These are phyloP conservation scores for Blastobotrys ciferrii DNA, from an alignment of 1,139 yeast genomes.

Conservation along the genomic window DNA sequence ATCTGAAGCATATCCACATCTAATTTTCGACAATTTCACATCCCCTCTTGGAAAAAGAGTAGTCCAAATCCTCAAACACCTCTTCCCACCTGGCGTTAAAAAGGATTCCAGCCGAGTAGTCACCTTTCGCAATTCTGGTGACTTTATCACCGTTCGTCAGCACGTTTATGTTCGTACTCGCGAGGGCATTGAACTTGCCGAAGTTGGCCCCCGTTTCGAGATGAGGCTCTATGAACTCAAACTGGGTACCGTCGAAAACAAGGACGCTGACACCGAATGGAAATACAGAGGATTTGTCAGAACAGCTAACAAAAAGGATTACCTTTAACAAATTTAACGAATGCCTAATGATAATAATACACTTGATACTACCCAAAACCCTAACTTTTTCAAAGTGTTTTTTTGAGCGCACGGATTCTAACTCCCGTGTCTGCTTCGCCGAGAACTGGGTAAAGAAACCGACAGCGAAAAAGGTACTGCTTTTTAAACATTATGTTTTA, in stretches of 20 bases:
- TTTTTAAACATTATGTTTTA: too few species aligned
- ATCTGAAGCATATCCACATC: conserved; percentile 89
- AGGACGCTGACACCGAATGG: conserved; percentile 99
- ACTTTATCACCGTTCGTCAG: conserved; percentile 89
- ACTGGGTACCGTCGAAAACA: conserved; percentile 88
- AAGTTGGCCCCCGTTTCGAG: conserved; percentile 97
- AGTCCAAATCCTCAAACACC: conserved; percentile 73
- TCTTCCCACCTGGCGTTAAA: conserved; percentile 97
- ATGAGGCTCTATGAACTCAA: conserved; percentile 87
- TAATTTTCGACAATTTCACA: conserved; percentile 88
- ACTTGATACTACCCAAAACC: too few species aligned
- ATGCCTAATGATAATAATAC: too few species aligned
- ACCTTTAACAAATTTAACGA: too few species aligned
- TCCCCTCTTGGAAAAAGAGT: conserved; percentile 82
- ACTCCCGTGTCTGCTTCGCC: too few species aligned
- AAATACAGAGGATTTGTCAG: conserved; percentile 87
- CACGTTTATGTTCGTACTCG: conserved; percentile 89
- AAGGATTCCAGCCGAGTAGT: conserved; percentile 84
- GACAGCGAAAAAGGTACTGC: too few species aligned
- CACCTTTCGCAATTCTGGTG: conserved; percentile 86
- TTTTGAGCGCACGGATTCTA: too few species aligned
- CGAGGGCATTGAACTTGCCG: conserved; percentile 86
- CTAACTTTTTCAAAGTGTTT: too few species aligned
- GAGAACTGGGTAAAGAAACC: too few species aligned
- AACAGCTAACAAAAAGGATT: conserved; percentile 93